A percentile compares a stretch with the other conserved stretches of the same genome.
Conservation (phyloP, 768 basidiomycete species). For the Hericium coralloides region DNA sequence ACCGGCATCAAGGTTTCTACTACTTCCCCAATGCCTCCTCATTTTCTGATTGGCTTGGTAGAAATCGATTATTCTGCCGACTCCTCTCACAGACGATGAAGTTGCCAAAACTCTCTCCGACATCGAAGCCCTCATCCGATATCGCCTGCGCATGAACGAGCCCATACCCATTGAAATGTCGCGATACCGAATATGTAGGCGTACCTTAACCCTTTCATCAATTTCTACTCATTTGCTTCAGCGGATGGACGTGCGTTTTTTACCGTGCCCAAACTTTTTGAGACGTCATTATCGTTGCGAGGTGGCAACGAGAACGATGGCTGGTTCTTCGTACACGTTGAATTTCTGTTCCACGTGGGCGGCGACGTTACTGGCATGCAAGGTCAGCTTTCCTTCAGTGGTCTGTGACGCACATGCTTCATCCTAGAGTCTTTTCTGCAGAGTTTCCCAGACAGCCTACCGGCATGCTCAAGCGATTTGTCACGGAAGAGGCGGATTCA, state of each 20-base stretch:
- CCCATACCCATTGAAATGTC: conserved; percentile 79
- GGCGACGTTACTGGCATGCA: conserved; percentile 67
- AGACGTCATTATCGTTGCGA: conserved; percentile 62
- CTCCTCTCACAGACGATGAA: conserved; percentile 57
- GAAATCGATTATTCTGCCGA: conserved; percentile 63
- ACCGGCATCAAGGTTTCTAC: conserved; percentile 63
- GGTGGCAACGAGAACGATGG: conserved; percentile 62
- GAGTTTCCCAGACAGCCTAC: conserved; percentile 63
- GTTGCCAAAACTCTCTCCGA: conserved; percentile 57
- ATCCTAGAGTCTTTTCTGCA: too few species aligned
- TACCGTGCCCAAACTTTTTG: conserved; percentile 62
- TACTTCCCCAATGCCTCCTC: not conserved
- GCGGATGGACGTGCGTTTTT: conserved; percentile 77
- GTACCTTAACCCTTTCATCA: conserved; percentile 13
- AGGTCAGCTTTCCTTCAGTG: conserved; percentile 31
- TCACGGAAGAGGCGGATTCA: conserved; percentile 64
- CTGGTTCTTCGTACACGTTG: conserved; percentile 81
- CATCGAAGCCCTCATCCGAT: conserved; percentile 73
- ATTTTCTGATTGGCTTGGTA: conserved; percentile 20
- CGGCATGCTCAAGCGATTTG: conserved; percentile 53
- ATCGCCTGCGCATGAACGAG: conserved; percentile 71
- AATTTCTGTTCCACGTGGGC: conserved; percentile 64
- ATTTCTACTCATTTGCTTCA: conserved; percentile 22
- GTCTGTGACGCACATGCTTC: too few species aligned
- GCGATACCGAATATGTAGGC: conserved; percentile 53